Evolutionary conservation across 805 yeast species (phyloP).

Genomic region (Cyberlindnera japonica): DNA sequence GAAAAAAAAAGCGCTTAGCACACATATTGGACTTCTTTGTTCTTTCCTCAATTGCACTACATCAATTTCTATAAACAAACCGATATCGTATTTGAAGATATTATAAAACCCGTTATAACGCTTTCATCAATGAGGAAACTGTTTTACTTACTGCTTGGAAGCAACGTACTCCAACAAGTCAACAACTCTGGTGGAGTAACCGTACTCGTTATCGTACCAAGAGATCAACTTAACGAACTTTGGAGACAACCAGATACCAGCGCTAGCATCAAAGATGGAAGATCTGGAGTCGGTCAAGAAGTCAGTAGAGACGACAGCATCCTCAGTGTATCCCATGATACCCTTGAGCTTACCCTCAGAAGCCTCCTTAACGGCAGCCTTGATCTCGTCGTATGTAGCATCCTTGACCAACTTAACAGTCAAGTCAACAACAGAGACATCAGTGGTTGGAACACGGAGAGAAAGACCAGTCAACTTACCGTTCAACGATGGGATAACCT

Average conservation of each 20-base stretch:
- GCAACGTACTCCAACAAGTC: constrained; percentile 84
- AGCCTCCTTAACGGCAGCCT: constrained; percentile 69
- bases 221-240: constrained; percentile 87
- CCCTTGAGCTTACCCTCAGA: constrained; percentile 79
- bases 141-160: constrained; percentile 12
- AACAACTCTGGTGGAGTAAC: constrained; percentile 95
- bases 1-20: background rate
- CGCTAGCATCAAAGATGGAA: constrained; percentile 86
- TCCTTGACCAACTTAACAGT: constrained; percentile 77
- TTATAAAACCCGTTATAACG: constrained; percentile 13
- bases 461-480: constrained; percentile 95
- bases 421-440: constrained; percentile 90
- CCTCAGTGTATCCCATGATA: constrained; percentile 85
- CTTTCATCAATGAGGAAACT: background rate
- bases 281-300: constrained; percentile 82
- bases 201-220: constrained; percentile 96
- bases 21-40: too few relatives aligned
- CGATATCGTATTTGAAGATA: constrained; percentile 7
- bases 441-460: constrained; percentile 90
- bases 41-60: too few relatives aligned
- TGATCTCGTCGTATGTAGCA: constrained; percentile 80
- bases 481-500: constrained; percentile 85
- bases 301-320: constrained; percentile 87
- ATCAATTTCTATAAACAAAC: constrained; percentile 9
- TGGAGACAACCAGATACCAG: constrained; percentile 85